Base-by-base conservation (phyloP, 371 early-diverging fungal species). In the Mucor piriformis region DNA sequence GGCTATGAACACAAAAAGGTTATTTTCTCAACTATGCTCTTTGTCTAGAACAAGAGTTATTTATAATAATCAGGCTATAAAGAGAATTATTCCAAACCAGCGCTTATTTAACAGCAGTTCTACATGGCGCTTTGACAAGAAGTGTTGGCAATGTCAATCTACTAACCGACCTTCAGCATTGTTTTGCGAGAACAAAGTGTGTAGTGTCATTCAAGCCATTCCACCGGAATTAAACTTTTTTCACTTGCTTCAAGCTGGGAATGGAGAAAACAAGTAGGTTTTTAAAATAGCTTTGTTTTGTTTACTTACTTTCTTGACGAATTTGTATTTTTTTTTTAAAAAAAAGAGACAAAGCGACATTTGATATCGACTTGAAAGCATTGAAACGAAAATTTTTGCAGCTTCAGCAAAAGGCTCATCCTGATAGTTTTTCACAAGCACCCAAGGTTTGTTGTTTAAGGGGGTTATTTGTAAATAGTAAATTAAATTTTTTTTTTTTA, bases 391-490 rank as follows among this genome's bases (percentile, higher is more conserved):
- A 78, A 33, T 95, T 93, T 67, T 70, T 94, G 25, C 70, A 54
- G 40, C 70, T 93, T 46, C 96, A 95, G 69, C 92, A 91, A 77
- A 76, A 72, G 7, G 90, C 92, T 8, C 96, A 95, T 72, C 96
- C 96, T 6, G 96, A 95, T 69, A 88, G 88, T 32, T 91, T 81
- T 57, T 83, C 91, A 6, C 84, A 84, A 35, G 84, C 82, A 70
- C 78, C 79, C 40, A 79, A 83, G 66, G 92, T 89, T 76, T 65
- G 11, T 34, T 15, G 15, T 29, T 48, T 21, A 29, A 29, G 29
- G 29, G 29, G 29, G 29, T 29, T 29, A 29, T 29, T 29, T 29
- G 29, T 29, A 29, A 29, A 29, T 29, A 29, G 29, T 29, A 29
- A 29, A 29, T 46, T 29, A 16, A 20, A n/a, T n/a, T 69, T 56